Evolutionary conservation across 2,329 filamentous ascomycete species (phyloP), one percentile per base, ranked within the genome.

Genomic region (Ophiostoma piceae): DNA sequence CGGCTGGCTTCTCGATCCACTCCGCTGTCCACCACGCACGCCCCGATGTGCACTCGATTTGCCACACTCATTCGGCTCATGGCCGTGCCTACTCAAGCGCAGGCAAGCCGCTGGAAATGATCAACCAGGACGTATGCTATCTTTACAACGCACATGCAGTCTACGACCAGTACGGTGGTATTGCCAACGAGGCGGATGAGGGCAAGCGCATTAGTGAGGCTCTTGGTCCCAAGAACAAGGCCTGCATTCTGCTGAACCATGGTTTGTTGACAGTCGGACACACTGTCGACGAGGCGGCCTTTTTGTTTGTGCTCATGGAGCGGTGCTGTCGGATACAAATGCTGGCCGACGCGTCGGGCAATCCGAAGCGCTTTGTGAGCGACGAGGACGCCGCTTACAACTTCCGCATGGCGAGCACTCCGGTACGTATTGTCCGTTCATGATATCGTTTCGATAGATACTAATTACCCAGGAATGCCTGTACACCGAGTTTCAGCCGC

Each of bases 251-350:
- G 60, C 78, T 84, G 66, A 90, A 89, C 74, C 87, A 89, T 75
- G 87, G 87, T 0, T 76, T 89, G 19, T 74, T 89, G 67, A 88
- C 86, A 0, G 84, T 85, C 0, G 87, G 87, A 2, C 74, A 75
- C 2, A 89, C 87, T 0, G 86, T 89, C 4, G 87, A 89, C 73
- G 87, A 89, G 76, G 87, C 87, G 0, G 85, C 85, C 0, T 88
- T 85, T 74, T 75, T 88, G 35, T 88, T 87, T 75, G 83, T 82
- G 1, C 77, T 85, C n/a, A 82, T 88, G 78, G 87, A 89, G 80
- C 86, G 19, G 85, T 89, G 85, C 11, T 92, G 90, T 73, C 83
- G 87, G 68, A 82, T 89, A 11, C 90, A 92, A 76, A 76, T 89
- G 62, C 77, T 83, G 71, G 83, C 84, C 11, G 87, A 89, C 75